Evolutionary conservation across 179 eudicot genomes (phyloP), one percentile per base, ranked within the genome.

Genomic region (Actinidia arguta): DNA sequence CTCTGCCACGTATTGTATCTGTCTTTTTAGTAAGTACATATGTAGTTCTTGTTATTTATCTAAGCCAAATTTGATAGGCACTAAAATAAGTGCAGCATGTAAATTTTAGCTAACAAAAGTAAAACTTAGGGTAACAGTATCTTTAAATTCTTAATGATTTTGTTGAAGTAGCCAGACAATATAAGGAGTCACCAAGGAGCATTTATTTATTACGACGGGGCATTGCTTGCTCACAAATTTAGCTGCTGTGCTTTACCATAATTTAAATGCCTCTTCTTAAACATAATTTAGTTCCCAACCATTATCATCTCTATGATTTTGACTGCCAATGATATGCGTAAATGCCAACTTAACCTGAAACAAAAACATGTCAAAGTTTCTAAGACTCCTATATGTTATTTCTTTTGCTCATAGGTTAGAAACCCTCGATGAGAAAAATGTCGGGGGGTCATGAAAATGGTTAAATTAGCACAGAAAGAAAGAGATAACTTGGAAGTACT

Each of bases 371-470:
- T 13, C n/a, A 42, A 31, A 66, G 47, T 59, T 72, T 48, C 51
- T 70, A 31, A 24, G 22, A n/a, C 64, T 20, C 50, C 9, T 25
- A 22, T 64, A 51, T 47, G 52, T 59, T 73, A 20, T 42, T 59
- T 71, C 62, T 59, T 55, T 46, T 47, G 8, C 11, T 25, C 54
- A 58, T 83, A 96, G 99, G 88, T 86, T 96, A 71, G 99, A 96
- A 92, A 83, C 85, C 50, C 92, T 95, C 27, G 93, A 93, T 82
- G 99, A 96, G 85, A 90, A 88, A 31, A 85, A 91, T 98, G 85
- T 89, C 97, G 73, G 98, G 99, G 36, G 55, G 99, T 96, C 82
- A 98, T 96, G 82, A 98, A 96, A 84, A 92, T 96, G 95, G 99
- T 96, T 51, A 96, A 95, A 90, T 87, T 96, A 88, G 96, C 99